Percentiles rank a stretch among this genome's conserved stretches.
Conservation (phyloP, 2,329 filamentous ascomycete species). For the Alternaria sp. region DNA sequence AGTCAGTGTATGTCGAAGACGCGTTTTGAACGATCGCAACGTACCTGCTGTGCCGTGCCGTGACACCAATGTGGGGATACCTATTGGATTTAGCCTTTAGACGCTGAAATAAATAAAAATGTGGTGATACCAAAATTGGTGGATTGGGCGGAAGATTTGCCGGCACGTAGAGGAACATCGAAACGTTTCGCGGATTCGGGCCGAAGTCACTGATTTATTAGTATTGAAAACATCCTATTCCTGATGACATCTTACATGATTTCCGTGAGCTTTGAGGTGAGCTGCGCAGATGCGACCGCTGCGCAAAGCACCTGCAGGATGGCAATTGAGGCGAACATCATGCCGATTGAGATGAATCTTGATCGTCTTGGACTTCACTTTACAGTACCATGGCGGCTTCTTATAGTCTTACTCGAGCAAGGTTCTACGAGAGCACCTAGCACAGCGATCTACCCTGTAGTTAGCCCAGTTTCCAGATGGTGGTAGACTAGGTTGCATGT, state of each 20-base stretch:
- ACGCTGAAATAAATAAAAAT: too few species aligned
- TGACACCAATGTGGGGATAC: slow-evolving; percentile 48
- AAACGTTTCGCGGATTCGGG: slow-evolving; percentile 45
- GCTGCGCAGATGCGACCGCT: slow-evolving; percentile 25
- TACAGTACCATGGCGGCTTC: neutral
- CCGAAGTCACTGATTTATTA: slow-evolving; percentile 37
- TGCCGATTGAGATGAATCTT: slow-evolving; percentile 1
- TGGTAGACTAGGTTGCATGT: slow-evolving; percentile 1
- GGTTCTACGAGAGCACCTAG: neutral
- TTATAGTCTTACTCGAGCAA: slow-evolving; percentile 5
- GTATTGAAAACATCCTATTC: slow-evolving; percentile 23
- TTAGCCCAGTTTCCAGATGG: neutral
- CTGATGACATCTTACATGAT: slow-evolving; percentile 13
- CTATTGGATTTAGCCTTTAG: slow-evolving; percentile 21
- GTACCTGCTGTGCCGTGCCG: slow-evolving; percentile 16
- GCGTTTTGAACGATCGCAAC: neutral
- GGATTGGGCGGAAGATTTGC: slow-evolving; percentile 38
- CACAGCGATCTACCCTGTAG: slow-evolving; percentile 10
- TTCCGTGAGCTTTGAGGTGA: slow-evolving; percentile 37
- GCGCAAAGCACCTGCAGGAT: slow-evolving; percentile 18
- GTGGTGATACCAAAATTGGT: slow-evolving; percentile 41
- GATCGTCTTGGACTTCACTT: neutral
- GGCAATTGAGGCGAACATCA: slow-evolving; percentile 10
- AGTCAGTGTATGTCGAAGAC: neutral
- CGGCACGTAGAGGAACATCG: slow-evolving; percentile 46